Base-by-base conservation (phyloP, 2,329 filamentous ascomycete species). In the Colletotrichum gloeosporioides region DNA sequence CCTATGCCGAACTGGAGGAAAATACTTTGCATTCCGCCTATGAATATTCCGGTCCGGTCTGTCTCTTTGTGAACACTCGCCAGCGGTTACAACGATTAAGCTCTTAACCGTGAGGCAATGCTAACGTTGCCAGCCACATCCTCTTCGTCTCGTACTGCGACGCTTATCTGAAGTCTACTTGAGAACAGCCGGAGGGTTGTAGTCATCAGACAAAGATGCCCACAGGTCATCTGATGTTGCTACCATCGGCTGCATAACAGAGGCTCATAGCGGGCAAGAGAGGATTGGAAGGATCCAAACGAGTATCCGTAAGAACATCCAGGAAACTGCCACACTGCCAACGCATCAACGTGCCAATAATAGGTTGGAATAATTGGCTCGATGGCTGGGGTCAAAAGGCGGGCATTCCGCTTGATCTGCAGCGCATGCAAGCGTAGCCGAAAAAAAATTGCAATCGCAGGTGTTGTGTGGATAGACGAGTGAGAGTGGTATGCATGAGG, bases 361-460 rank as follows among this genome's bases (percentile, higher is more conserved):
- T 16, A 34, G 59, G 32, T 15, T 61, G 27, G 34, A 16, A 36
- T 44, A 70, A 59, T 55, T 34, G 22, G 27, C 32, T 32, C 25
- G n/a, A 75, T 31, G 72, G 72, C 53, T 73, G 73, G 70, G 55
- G 39, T 64, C 64, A 57, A 36, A 71, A 25, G 55, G 61, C 70
- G 29, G 70, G 70, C 73, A 76, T 39, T 53, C 59, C 63, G 63
- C 69, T 69, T 68, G 69, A 76, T 69, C 70, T 63, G 65, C 73
- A 69, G 57, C 70, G 63, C 55, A 76, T 76, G 55, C 64, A 73
- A 25, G 34, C 25, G 61, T 39, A 75, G 39, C 22, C 61, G 36
- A 66, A 62, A 65, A 65, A 36, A 53, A 71, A 44, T 66, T 29
- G 73, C 34, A 36, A 34, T 18, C 62, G 61, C 61, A 71, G 62